Evolutionary conservation across 768 basidiomycete genomes (phyloP), one percentile per base, ranked within the genome.

Genomic region (Pisolithus orientalis): DNA sequence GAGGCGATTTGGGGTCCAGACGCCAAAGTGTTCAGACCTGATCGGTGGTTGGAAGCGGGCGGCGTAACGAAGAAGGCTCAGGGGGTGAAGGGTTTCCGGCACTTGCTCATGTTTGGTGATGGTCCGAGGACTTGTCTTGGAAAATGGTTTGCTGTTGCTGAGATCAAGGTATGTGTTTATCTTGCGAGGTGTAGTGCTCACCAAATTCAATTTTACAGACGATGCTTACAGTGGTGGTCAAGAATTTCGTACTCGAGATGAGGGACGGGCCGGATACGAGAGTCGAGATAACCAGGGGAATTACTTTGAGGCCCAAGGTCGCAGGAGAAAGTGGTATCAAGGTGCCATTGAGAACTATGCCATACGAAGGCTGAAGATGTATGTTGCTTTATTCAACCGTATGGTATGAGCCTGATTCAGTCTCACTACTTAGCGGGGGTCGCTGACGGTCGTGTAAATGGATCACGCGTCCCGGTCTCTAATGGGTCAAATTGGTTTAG

Each of bases 1-100:
- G 71, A 71, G 47, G 65, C 63, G 1, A 62, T 84, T 32, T 88
- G 87, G 86, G 86, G 86, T 1, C 59, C 71, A 0, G 76, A 82
- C 51, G 76, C 82, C 4, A 72, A 74, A 21, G 75, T 13, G 34
- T 34, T 34, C 14, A 34, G 75, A 39, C 86, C 85, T 0, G 80
- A 82, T 50, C 71, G 86, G 5, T 88, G 87, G 86, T 66, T 87
- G 8, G 58, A 58, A 4, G 64, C 66, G 3, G 65, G 63, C 10
- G 62, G 66, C 1, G 55, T 62, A 5, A 56, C 59, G 3, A 47
- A 45, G 16, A 44, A 42, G 25, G 71, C 72, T 0, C 72, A 72
- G 37, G 72, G 72, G 28, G 65, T 79, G 2, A 73, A 75, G 56
- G 80, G 79, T 10, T 67, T 80, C 54, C 69, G 73, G 11, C 34